Evolutionary conservation across 148 eudicot species (phyloP), one percentile per base, ranked within the genome.

Genomic region (Oxyria digyna): DNA sequence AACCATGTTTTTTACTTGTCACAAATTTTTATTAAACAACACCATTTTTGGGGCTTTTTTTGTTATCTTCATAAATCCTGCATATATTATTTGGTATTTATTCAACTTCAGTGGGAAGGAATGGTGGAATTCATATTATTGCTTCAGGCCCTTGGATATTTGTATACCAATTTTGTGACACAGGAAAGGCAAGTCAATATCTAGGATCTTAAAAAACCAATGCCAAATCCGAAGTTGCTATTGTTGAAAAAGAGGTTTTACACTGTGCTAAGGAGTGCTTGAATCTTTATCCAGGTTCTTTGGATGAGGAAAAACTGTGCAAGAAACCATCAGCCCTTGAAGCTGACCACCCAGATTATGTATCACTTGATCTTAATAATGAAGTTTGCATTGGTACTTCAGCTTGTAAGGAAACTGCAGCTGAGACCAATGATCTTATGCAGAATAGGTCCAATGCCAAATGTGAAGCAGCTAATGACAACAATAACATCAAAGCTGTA

Each of bases 321-420:
- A 71, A 6, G 38, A 72, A 74, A 65, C 38, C 54, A 17, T 73
- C 49, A 23, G 32, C 68, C 18, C 67, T 18, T 49, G 23, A 15
- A 6, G 73, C 9, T 66, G 76, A 80, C 29, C 55, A 27, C 37
- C 29, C 57, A 50, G 76, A 68, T 41, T 70, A 73, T 65, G 77
- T 69, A 75, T 69, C 79, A 38, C 54, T 93, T 50, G 95, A 86
- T 76, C 96, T 93, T 40, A 89, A 84, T 76, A 73, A 63, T 42
- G 80, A 81, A 73, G 42, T 72, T 72, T 76, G 70, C 40, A 46
- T 75, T 20, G 74, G 77, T 31, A 71, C 70, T 77, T 77, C 76
- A 59, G 71, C 78, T n/a, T 69, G 69, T 57, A 69, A 79, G 52
- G 77, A 74, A 69, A 55, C 48, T 5, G 49, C 26, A 70, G 42